Evolutionary conservation across 1,139 yeast species (phyloP), one percentile per base, ranked within the genome.

Genomic region (Lodderomyces parapsilosis): DNA sequence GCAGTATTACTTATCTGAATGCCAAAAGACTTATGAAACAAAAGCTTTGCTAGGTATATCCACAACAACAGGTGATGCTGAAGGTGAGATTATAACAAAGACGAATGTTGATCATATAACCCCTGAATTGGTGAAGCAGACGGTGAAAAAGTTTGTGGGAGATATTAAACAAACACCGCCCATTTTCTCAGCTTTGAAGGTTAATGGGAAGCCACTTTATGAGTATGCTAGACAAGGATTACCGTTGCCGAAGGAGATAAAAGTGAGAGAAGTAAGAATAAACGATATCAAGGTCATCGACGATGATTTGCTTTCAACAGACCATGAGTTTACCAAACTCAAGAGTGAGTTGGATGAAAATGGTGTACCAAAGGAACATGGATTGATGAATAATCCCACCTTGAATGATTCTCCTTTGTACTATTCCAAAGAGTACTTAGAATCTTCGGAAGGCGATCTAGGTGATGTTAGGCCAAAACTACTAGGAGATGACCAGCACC

Each of bases 11-110:
- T 71, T 85, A 35, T 76, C 84, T 32, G 89, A 88, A 20, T 80
- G 91, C 38, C 80, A 73, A 19, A 86, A 93, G 59, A 80, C 82
- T 1, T 94, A 94, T 62, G 88, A 85, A 49, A 83, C 96, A 13
- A 81, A 80, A 45, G 97, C 96, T 1, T 66, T 93, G 36, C 74
- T 94, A 55, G 99, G 99, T 8, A 81, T 85, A 3, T 80, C 94
- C 2, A 94, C 99, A 1, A 90, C 96, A 0, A 88, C 98, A 0
- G 96, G 96, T 20, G 99, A 94, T 58, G 75, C 84, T 0, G 96
- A 91, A 56, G 99, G 99, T 10, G 87, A 86, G 47, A 73, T 90
- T 2, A 57, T 91, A 22, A 69, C 83, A 14, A 74, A 74, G 50
- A 81, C 78, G 28, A 74, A 78, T 8, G 73, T 78, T 2, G 71